Base-by-base conservation (phyloP, 768 basidiomycete genomes). In the Naematelia aurantialba region DNA sequence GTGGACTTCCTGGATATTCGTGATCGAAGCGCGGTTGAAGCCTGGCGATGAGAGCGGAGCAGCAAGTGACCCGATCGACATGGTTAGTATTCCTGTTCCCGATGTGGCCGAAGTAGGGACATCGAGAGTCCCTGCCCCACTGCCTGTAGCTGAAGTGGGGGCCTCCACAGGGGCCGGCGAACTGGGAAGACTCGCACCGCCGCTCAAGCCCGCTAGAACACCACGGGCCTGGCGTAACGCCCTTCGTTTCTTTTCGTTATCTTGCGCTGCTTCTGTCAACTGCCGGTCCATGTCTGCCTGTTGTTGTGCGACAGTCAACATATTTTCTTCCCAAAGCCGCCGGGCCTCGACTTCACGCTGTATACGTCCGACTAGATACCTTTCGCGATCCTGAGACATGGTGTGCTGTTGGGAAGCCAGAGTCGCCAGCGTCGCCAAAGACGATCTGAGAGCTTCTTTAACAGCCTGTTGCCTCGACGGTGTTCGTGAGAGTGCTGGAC, bases 261-360 rank as follows among this genome's bases (percentile, higher is more conserved):
- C 66, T 84, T 73, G 44, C 30, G 72, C 71, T 1, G 76, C 76
- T 45, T 78, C 80, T 60, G 84, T 81, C 56, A 98, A 80, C 76
- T 94, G 90, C 58, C 79, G 79, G 79, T 98, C 93, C 21, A 93
- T 81, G 10, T 80, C 82, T 69, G 90, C 89, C 14, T 91, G 91
- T 74, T 94, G 89, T 56, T 82, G 81, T 0, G 92, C 91, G 5
- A 93, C 91, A 1, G 85, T 84, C 55, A 87, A 85, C 69, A 97
- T 76, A 74, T 89, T 93, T 78, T 91, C 87, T 77, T 94, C 92
- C 93, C 93, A 97, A 25, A 91, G 80, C 11, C 81, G 80, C 70
- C 91, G 88, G 24, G 83, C 82, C 62, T 82, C 82, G 10, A 91
- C 79, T 65, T 85, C 83, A 27, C 80, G 78, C 56, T 81, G 81